Evolutionary conservation across 768 basidiomycete species (phyloP).

Genomic region (Pleurotus salmoneostramineus): DNA sequence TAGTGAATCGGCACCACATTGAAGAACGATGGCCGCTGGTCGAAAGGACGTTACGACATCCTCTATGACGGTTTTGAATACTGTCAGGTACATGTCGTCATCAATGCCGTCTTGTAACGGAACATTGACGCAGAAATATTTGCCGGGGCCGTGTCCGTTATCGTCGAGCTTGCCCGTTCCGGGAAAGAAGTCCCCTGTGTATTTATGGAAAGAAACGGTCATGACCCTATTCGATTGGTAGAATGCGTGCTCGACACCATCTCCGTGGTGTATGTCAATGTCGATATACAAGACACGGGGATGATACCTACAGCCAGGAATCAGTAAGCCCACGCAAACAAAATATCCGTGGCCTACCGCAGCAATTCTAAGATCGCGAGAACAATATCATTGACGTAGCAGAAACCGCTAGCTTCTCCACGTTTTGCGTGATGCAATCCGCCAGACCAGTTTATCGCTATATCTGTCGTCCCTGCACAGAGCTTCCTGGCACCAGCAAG

Average conservation of each 20-base stretch:
- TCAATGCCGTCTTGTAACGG: conserved; percentile 95
- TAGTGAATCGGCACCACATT: conserved; percentile 95
- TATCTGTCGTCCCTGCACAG: conserved; percentile 83
- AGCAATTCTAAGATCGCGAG: conserved; percentile 91
- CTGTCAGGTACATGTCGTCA: conserved; percentile 92
- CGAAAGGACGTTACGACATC: conserved; percentile 88
- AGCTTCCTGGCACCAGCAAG: conserved; percentile 90
- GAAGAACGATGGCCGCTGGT: conserved; percentile 88
- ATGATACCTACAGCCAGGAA: conserved; percentile 61
- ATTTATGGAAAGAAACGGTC: conserved; percentile 99
- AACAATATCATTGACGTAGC: conserved; percentile 97
- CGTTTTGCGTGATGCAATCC: conserved; percentile 98
- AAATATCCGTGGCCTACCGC: conserved; percentile 41
- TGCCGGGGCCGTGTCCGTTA: conserved; percentile 82
- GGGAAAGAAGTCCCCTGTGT: conserved; percentile 97
- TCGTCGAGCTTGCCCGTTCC: conserved; percentile 96
- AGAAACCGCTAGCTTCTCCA: conserved; percentile 97
- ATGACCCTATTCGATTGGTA: conserved; percentile 98
- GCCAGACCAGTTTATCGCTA: conserved; percentile 98
- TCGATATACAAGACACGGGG: conserved; percentile 97
- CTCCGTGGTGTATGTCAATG: conserved; percentile 98
- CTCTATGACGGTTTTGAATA: conserved; percentile 96
- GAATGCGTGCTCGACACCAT: conserved; percentile 97
- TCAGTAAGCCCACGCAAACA: background rate
- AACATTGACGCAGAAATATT: conserved; percentile 94